Conservation (phyloP, 768 basidiomycete species). For the Trametes meyenii region DNA sequence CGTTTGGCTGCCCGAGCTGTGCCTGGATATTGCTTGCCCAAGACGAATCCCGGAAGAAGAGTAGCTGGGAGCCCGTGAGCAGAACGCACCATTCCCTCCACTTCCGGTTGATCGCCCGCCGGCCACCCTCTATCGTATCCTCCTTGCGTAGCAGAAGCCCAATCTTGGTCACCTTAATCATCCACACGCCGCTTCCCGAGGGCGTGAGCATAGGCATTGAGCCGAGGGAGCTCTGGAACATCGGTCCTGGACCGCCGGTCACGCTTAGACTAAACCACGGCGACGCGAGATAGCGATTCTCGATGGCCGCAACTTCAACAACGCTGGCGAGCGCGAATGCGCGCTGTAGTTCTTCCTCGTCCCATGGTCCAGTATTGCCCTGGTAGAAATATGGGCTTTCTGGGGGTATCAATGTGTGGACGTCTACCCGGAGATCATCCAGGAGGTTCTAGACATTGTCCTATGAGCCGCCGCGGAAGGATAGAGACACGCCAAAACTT, state of each 20-base stretch:
- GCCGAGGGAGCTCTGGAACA: conserved; percentile 35
- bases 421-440: conserved; percentile 67
- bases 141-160: conserved; percentile 84
- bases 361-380: conserved; percentile 67
- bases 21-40: conserved; percentile 53
- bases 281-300: conserved; percentile 41
- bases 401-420: conserved; percentile 57
- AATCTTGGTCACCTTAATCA: conserved; percentile 76
- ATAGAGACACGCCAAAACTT: conserved; percentile 28
- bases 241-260: conserved; percentile 36
- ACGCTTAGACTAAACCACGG: conserved; percentile 47
- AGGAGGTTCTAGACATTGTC: conserved; percentile 56
- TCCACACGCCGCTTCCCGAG: conserved; percentile 38
- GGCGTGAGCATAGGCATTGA: conserved; percentile 24
- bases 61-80: conserved; percentile 86
- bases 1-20: conserved; percentile 41
- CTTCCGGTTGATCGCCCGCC: conserved; percentile 74
- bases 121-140: conserved; percentile 75
- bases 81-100: conserved; percentile 88
- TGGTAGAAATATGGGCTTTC: conserved; percentile 69
- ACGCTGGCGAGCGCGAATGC: conserved; percentile 63
- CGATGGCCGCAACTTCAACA: conserved; percentile 55
- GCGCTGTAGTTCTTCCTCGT: conserved; percentile 64
- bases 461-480: background rate
- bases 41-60: conserved; percentile 80